phyloP scores from a whole-genome alignment of 1,284 basidiomycete genomes.

The Somion occarium region DNA sequence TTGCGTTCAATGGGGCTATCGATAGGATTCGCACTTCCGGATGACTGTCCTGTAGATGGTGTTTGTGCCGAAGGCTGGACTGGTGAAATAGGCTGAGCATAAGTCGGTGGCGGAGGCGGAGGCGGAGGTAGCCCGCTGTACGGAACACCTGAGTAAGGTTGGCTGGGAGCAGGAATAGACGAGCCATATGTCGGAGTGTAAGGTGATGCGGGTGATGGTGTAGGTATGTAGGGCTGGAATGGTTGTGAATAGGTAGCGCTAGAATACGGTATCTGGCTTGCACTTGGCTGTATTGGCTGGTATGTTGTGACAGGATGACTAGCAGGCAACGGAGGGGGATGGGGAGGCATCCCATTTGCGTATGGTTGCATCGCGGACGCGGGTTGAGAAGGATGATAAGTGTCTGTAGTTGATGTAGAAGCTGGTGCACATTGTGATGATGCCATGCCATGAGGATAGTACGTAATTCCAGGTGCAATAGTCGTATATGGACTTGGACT shows the following conservation, averaged over 20 bases:
- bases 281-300: neutral
- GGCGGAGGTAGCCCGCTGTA: neutral
- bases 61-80: neutral
- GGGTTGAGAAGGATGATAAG: neutral
- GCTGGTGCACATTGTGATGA: neutral
- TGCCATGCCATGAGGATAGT: neutral
- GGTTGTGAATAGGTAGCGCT: slow-evolving; percentile 4
- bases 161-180: neutral
- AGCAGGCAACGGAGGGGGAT: neutral
- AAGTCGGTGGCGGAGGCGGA: neutral
- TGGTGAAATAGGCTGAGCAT: neutral
- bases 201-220: neutral
- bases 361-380: neutral
- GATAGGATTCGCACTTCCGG: neutral
- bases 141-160: neutral
- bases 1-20: neutral
- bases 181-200: neutral
- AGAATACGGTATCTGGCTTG: slow-evolving; percentile 7
- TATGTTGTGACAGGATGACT: neutral
- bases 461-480: neutral
- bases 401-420: neutral
- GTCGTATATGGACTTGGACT: neutral
- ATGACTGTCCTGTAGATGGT: neutral
- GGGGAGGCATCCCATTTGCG: neutral
- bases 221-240: neutral